Percentiles rank a stretch among this genome's conserved stretches.
phyloP scores from a whole-genome alignment of 2,329 filamentous ascomycete genomes.

The Cladobotryum protrusum region DNA sequence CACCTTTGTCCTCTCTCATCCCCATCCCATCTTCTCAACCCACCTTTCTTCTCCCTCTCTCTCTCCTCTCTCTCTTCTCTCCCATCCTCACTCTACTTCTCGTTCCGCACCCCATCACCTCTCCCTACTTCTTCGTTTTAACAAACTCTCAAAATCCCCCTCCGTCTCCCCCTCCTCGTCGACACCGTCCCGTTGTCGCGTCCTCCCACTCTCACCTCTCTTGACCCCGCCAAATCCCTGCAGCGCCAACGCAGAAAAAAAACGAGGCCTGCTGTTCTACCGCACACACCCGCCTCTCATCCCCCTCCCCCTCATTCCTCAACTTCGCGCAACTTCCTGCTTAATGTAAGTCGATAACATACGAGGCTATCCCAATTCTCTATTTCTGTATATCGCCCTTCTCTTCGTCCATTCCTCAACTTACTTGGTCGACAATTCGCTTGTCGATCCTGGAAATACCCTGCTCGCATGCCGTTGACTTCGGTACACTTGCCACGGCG shows the following conservation, averaged over 20 bases:
- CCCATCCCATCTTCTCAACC: slow-evolving; percentile 23
- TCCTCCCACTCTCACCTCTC: slow-evolving; percentile 13
- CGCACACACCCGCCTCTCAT: slow-evolving; percentile 7
- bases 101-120: slow-evolving; percentile 18
- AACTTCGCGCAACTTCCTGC: neutral
- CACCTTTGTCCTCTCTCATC: slow-evolving; percentile 17
- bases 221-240: slow-evolving; percentile 29
- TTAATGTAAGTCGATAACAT: neutral
- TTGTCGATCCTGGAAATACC: too few relatives aligned
- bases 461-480: too few relatives aligned
- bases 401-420: too few relatives aligned
- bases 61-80: slow-evolving; percentile 18
- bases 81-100: slow-evolving; percentile 19
- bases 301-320: slow-evolving; percentile 3
- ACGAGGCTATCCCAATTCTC: too few relatives aligned
- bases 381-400: too few relatives aligned
- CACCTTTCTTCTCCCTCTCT: slow-evolving; percentile 21
- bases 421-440: too few relatives aligned
- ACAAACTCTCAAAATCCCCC: slow-evolving; percentile 15
- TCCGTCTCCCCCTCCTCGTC: slow-evolving; percentile 12
- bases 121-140: slow-evolving; percentile 15
- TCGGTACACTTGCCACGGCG: too few relatives aligned
- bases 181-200: slow-evolving; percentile 7
- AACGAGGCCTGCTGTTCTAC: slow-evolving; percentile 22
- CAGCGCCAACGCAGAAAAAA: slow-evolving; percentile 21